phyloP scores from a whole-genome alignment of 441 rosid genomes.

The Dalechampia spathulata region DNA sequence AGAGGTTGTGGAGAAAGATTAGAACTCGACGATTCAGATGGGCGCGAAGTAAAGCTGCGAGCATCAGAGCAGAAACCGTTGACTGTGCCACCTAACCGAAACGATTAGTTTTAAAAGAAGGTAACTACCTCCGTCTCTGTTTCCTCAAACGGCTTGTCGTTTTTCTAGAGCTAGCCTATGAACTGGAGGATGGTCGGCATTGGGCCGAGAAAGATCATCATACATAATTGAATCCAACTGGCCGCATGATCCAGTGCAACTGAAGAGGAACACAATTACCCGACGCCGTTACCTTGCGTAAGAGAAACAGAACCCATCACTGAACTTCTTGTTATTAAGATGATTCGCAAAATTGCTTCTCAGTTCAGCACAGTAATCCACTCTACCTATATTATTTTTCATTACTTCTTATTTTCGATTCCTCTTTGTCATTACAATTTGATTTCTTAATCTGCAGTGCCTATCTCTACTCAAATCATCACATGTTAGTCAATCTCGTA shows the following conservation, averaged over 20 bases:
- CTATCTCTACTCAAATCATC: constrained; percentile 32
- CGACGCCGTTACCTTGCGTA: too few species aligned
- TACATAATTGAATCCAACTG: too few species aligned
- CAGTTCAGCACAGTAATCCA: constrained; percentile 26
- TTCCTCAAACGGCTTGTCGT: background rate
- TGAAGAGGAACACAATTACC: too few species aligned
- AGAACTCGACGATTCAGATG: constrained; percentile 25
- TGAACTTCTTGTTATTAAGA: too few species aligned
- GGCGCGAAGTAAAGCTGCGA: constrained; percentile 23
- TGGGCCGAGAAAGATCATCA: too few species aligned
- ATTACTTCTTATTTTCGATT: background rate
- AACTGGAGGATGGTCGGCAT: too few species aligned
- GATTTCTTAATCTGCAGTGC: constrained; percentile 23
- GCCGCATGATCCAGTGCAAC: too few species aligned
- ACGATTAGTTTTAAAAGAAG: too few species aligned
- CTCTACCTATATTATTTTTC: background rate
- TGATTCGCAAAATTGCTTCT: constrained; percentile 35
- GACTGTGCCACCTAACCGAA: too few species aligned
- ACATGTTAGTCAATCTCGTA: constrained; percentile 29
- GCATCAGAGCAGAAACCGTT: too few species aligned
- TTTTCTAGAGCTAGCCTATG: background rate
- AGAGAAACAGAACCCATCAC: too few species aligned
- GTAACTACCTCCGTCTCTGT: too few species aligned
- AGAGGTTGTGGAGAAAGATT: constrained; percentile 20
- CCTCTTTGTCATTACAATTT: background rate